Base-by-base conservation (phyloP, 805 yeast species). In the Candida schatavii region DNA sequence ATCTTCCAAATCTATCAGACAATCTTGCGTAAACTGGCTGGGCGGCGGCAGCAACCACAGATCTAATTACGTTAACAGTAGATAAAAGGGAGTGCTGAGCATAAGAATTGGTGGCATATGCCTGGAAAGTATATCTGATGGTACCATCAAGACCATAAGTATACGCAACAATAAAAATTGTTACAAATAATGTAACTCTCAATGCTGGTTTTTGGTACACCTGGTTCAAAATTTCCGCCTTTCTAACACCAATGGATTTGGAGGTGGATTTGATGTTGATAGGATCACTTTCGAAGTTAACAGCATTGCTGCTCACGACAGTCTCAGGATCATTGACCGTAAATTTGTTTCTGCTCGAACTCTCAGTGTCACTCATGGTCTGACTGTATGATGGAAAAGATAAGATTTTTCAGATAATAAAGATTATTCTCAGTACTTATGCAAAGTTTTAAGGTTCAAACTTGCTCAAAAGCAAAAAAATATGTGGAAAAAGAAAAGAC, bases 101-200 rank as follows among this genome's bases (percentile, higher is more conserved):
- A 44, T 53, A 58, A 5, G 59, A 51, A 21, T 46, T 49, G 26
- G 63, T 57, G 14, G 65, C 65, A 37, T 55, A 58, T 2, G 42
- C 33, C 43, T 53, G 56, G 27, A 31, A 23, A 14, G 70, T 64
- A 38, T 56, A 62, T 48, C 83, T 66, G 37, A 73, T 56, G 30
- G 70, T 70, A 40, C 75, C 71, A 51, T 82, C 88, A 36, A 83
- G 63, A 28, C 83, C 79, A 50, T 80, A 80, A 21, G 74, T 74
- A 50, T 80, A 83, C 17, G 84, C 74, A 35, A 78, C 72, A 20
- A 77, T 50, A 51, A 83, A 81, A 19, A 77, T 59, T 10, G 74
- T 62, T 40, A 78, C 55, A 54, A 74, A 78, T 27, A 81, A 59
- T 3, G 66, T 46, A 6, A 68, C 46, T 40, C 72, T 73, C 45